A percentile compares a stretch with the other conserved stretches of the same genome.
These are phyloP conservation scores for Penicillium griseofulvum DNA, from an alignment of 2,329 filamentous ascomycete species.

Conservation along the genomic window DNA sequence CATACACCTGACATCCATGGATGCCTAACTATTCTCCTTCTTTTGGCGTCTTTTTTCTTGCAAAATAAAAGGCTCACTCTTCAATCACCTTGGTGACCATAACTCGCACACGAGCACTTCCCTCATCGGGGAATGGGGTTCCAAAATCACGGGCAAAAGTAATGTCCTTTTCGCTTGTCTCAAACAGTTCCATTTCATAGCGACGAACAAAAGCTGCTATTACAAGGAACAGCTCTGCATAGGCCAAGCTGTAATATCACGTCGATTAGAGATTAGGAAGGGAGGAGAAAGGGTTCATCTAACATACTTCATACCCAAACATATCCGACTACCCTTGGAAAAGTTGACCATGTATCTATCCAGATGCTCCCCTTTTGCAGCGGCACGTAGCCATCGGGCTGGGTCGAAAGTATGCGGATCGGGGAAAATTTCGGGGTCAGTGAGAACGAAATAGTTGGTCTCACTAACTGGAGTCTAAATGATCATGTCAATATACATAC, in stretches of 20 bases:
- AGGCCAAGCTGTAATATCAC: conserved; percentile 13
- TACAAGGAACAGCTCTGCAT: conserved; percentile 16
- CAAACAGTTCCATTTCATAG: conserved; percentile 15
- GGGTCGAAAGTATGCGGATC: conserved; percentile 25
- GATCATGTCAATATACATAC: not conserved
- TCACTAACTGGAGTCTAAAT: conserved; percentile 21
- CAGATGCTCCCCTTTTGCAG: conserved; percentile 16
- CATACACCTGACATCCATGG: no score
- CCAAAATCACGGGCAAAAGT: conserved; percentile 18
- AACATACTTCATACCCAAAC: conserved; percentile 27
- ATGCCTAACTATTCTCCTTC: no score
- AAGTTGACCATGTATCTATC: conserved; percentile 27
- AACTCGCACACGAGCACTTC: conserved; percentile 5
- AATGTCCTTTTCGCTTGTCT: conserved; percentile 11
- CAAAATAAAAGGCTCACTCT: not conserved
- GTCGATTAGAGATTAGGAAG: not conserved
- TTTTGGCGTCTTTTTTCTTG: not conserved
- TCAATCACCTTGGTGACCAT: conserved; percentile 3
- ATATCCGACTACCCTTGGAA: conserved; percentile 24
- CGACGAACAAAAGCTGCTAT: conserved; percentile 13
- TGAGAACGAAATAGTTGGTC: conserved; percentile 21
- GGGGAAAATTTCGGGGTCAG: conserved; percentile 24
- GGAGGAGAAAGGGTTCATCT: not conserved
- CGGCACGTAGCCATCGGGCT: conserved; percentile 25
- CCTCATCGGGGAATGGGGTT: conserved; percentile 12